Conservation (phyloP, 768 basidiomycete species). For the Kwoniella europaea region DNA sequence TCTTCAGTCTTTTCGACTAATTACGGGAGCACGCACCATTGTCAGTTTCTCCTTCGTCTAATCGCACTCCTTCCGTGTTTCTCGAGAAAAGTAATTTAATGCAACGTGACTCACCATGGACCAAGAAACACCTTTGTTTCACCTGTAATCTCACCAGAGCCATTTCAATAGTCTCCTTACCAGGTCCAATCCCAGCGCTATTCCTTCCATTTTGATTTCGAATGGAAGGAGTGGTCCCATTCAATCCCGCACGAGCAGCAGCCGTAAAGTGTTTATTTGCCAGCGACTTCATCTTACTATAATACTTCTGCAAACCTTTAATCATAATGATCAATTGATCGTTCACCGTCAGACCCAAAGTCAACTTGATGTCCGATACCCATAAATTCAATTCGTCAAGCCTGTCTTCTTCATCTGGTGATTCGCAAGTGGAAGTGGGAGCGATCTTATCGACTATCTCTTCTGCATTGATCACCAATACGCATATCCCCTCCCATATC, state of each 20-base stretch:
- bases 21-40: neutral
- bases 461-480: slow-evolving; percentile 48
- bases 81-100: neutral
- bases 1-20: slow-evolving; percentile 56
- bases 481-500: slow-evolving; percentile 44
- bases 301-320: slow-evolving; percentile 51
- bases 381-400: slow-evolving; percentile 28
- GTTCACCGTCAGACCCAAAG: slow-evolving; percentile 24
- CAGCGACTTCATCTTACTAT: slow-evolving; percentile 42
- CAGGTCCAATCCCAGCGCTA: slow-evolving; percentile 1
- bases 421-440: neutral
- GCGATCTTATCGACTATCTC: slow-evolving; percentile 45
- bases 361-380: slow-evolving; percentile 34
- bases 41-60: neutral
- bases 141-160: slow-evolving; percentile 55
- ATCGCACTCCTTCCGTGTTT: neutral
- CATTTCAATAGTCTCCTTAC: slow-evolving; percentile 46
- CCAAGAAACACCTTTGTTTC: slow-evolving; percentile 45
- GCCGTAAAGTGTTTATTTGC: slow-evolving; percentile 47
- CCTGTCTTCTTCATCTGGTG: neutral
- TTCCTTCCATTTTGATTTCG: neutral
- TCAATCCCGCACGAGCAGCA: slow-evolving; percentile 42
- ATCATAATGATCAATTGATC: slow-evolving; percentile 52
- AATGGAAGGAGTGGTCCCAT: neutral
- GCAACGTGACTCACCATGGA: slow-evolving; percentile 47